Base-by-base conservation (phyloP, 208 protist species). In the Herpetomonas samuelpessoai region DNA sequence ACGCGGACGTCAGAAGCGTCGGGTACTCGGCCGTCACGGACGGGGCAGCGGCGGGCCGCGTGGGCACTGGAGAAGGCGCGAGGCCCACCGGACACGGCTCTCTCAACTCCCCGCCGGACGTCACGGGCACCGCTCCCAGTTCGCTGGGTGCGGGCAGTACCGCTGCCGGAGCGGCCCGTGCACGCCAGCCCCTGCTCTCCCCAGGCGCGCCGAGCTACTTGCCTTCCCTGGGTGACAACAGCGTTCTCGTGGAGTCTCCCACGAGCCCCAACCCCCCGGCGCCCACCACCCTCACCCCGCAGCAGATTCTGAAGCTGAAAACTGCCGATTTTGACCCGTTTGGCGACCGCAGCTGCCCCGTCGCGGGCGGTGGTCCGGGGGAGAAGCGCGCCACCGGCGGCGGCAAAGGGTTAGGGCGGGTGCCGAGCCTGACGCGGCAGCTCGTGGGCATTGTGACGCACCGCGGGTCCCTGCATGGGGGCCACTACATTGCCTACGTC, bases 401-500 rank as follows among this genome's bases (percentile, higher is more conserved):
- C 35, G 35, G 9, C 35, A 41, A 41, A 14, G 35, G 35, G 9
- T 14, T 41, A 3, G 16, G 51, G 9, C 51, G 29, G n/a, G 2
- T 21, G 50, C 72, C 75, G 28, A 74, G 71, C 26, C 65, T 92
- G 48, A 59, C 59, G 39, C 75, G 79, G 0, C 67, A 77, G 14
- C 74, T 97, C 6, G 75, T 92, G 7, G 86, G 88, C 48, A 86
- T 95, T 47, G 81, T 97, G 3, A 67, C 79, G 3, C 91, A 97
- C 62, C 74, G 83, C 7, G 91, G 91, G 35, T 88, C 84, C 0
- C 72, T 97, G 24, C 73, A 90, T 46, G 79, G 78, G 16, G 91
- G 91, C 2, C 91, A 97, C 69, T 95, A 95, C 74, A 73, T 94
- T 24, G 88, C 91, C 24, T 93, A 83, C 63, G 85, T 94, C 50